phyloP scores from a whole-genome alignment of 495 filamentous ascomycete genomes.

The Monascus purpureus region DNA sequence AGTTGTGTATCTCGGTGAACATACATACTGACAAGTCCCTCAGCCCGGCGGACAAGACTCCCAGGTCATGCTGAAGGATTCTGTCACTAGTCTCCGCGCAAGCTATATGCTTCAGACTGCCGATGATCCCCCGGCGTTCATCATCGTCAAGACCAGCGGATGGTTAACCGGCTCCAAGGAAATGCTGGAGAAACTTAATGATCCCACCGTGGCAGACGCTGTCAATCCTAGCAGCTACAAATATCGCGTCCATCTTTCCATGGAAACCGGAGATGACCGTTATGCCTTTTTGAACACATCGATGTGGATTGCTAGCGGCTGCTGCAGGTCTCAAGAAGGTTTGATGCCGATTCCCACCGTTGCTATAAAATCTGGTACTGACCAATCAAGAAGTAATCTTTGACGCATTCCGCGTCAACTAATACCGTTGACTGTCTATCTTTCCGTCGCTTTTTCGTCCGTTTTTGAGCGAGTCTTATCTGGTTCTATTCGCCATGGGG shows the following conservation, averaged over 20 bases:
- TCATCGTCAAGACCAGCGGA: slow-evolving; percentile 42
- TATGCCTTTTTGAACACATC: slow-evolving; percentile 48
- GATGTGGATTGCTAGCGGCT: slow-evolving; percentile 48
- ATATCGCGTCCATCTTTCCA: slow-evolving; percentile 41
- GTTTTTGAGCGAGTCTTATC: slow-evolving; percentile 25
- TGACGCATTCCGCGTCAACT: slow-evolving; percentile 35
- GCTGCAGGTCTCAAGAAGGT: slow-evolving; percentile 44
- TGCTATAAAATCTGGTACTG: slow-evolving; percentile 4
- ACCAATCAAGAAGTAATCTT: slow-evolving; percentile 24
- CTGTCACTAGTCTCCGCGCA: slow-evolving; percentile 36
- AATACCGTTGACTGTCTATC: slow-evolving; percentile 9
- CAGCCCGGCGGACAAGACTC: slow-evolving; percentile 49
- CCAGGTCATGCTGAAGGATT: slow-evolving; percentile 41
- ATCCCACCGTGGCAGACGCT: slow-evolving; percentile 31
- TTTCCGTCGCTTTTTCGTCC: slow-evolving; percentile 13
- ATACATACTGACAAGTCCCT: neutral
- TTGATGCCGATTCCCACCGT: slow-evolving; percentile 3
- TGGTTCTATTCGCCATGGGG: slow-evolving; percentile 13
- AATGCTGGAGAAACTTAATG: slow-evolving; percentile 41
- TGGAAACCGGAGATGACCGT: slow-evolving; percentile 47
- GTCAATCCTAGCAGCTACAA: slow-evolving; percentile 44
- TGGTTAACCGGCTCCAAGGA: slow-evolving; percentile 45
- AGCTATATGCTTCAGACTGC: slow-evolving; percentile 43
- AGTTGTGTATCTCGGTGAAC: neutral
- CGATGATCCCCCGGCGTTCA: slow-evolving; percentile 45